Evolutionary conservation across 352 stramenopile genomes (phyloP), one percentile per base, ranked within the genome.

Genomic region (Globisporangium nodosum): DNA sequence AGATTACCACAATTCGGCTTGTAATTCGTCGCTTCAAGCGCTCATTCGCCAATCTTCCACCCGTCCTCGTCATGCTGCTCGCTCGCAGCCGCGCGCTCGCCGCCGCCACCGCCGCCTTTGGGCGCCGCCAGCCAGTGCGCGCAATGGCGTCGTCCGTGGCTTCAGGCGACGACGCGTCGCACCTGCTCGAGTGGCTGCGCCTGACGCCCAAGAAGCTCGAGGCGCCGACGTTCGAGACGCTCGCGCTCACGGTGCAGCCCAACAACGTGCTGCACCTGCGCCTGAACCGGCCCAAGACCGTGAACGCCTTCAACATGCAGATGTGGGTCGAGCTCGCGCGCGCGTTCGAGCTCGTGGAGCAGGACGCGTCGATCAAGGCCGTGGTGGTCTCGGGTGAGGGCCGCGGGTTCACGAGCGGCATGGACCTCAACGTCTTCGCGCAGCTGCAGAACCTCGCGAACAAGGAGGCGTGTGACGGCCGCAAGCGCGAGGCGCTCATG

Each of bases 251-350:
- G 18, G 39, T 76, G 39, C 54, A 71, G 11, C 66, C 70, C 13
- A 68, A 76, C 45, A 69, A 83, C 47, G 81, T 97, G 27, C 60
- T 91, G 20, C 76, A 91, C 66, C 60, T 97, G 49, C 80, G 87
- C 56, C 73, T 97, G 30, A 75, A 92, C 46, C 86, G 88, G 11
- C 88, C 89, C 5, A 88, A 85, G 61, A 76, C 85, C 49, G 64
- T 92, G 48, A 96, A 96, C 49, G 83, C 87, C 33, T 90, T 96
- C 72, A 90, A 93, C 68, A 91, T 96, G 81, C 81, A 87, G 58
- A 92, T 96, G 78, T 96, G 88, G 88, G 64, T 78, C 33, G 88
- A 96, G 21, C 55, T 96, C 46, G 72, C 73, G 18, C 58, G 79
- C 46, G 73, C 77, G 16, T 96, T 95, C 40, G 67, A 86, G 33